Conservation (phyloP, 2,329 filamentous ascomycete species). For the Sporothrix globosa region DNA sequence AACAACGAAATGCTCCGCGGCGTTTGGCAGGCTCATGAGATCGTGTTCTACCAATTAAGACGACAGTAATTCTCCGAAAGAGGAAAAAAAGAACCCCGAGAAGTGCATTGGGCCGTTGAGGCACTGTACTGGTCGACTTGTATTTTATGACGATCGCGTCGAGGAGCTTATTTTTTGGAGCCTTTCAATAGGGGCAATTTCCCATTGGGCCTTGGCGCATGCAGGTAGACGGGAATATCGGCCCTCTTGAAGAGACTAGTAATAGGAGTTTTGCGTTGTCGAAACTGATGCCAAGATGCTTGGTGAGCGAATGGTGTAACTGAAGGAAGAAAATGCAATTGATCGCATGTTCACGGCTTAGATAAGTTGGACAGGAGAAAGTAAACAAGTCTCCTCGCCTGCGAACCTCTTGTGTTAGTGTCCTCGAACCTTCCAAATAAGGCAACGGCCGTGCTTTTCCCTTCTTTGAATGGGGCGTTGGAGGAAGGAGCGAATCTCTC, state of each 20-base stretch:
- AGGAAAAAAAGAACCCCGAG: background rate
- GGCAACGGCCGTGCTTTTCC: slow-evolving; percentile 5
- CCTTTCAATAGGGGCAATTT: background rate
- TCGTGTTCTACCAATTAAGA: background rate
- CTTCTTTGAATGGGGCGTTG: background rate
- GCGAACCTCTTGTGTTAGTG: background rate
- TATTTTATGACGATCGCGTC: too few relatives aligned
- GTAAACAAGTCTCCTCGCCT: slow-evolving; percentile 9
- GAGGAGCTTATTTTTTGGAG: too few relatives aligned
- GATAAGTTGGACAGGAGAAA: background rate
- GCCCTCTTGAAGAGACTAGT: too few relatives aligned
- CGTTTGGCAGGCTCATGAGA: background rate
- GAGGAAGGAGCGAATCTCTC: background rate
- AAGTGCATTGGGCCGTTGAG: background rate
- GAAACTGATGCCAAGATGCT: too few relatives aligned
- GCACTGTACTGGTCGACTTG: too few relatives aligned
- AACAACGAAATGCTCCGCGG: background rate
- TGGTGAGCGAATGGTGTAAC: too few relatives aligned
- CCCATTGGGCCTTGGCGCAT: background rate
- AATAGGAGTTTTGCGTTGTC: too few relatives aligned
- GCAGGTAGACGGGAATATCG: background rate
- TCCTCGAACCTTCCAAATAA: background rate
- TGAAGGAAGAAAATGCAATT: background rate
- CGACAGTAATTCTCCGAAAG: background rate
- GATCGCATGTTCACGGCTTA: background rate